Percentiles rank a stretch among this genome's conserved stretches.
Evolutionary conservation across 257 asterid genomes (phyloP).

Genomic region (Hygrophila difformis): DNA sequence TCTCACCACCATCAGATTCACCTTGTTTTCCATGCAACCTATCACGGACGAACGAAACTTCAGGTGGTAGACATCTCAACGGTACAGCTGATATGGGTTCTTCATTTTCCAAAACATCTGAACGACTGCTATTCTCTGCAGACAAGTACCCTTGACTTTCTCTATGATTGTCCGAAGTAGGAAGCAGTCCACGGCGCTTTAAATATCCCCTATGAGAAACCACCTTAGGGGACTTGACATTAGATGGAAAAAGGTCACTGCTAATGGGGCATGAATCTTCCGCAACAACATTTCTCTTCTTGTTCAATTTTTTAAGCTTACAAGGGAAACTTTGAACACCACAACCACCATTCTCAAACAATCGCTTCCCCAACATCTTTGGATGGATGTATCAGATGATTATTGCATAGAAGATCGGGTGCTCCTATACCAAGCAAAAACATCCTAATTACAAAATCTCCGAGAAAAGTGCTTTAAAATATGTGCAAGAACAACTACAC

Average conservation of each 20-base stretch:
- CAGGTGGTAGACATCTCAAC: constrained; percentile 17
- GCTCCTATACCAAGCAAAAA: too few species aligned
- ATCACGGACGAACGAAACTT: neutral
- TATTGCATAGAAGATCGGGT: too few species aligned
- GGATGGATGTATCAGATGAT: too few species aligned
- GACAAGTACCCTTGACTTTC: neutral
- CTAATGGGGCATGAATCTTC: neutral
- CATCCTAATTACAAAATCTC: too few species aligned
- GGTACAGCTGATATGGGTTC: constrained; percentile 17
- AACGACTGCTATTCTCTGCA: neutral
- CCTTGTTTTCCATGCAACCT: neutral
- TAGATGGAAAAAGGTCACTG: neutral
- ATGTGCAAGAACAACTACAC: too few species aligned
- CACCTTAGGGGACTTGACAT: constrained; percentile 2
- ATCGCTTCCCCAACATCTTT: neutral
- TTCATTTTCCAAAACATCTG: neutral
- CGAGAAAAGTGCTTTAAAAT: too few species aligned
- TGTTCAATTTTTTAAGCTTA: constrained; percentile 10
- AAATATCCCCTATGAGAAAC: neutral
- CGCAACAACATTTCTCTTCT: neutral
- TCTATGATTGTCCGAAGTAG: neutral
- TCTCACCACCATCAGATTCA: neutral
- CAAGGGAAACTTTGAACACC: neutral
- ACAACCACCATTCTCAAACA: neutral
- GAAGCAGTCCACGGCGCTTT: neutral